Evolutionary conservation across 2,329 filamentous ascomycete species (phyloP), one percentile per base, ranked within the genome.

Genomic region (Neopestalotiopsis sp.): DNA sequence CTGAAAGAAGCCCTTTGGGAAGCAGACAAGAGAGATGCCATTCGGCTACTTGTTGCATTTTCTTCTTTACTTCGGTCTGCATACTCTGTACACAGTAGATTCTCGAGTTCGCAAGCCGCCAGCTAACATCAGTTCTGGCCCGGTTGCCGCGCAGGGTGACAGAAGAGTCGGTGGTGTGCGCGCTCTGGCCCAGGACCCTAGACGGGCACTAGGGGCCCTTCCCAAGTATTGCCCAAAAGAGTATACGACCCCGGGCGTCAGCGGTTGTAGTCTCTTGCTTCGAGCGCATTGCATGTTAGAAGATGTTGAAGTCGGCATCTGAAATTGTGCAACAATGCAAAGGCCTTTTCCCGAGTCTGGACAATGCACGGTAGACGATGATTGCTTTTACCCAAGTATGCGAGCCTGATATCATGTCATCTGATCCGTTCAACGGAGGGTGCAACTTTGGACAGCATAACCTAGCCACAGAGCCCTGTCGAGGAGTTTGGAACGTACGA

Each of bases 111-210:
- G 45, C n/a, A n/a, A 10, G 20, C 45, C 45, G 45, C 45, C 17
- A 53, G 65, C 65, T 56, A 56, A 56, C 65, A 59, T 42, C 30
- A 20, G 12, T 13, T 40, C 65, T 45, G 30, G 40, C 10, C 34
- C 56, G 32, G 65, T 45, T 67, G 65, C 65, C 65, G 65, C 65
- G 65, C 34, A 49, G 32, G 49, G 64, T 58, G 6, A 49, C 38
- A 65, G 20, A 38, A n/a, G 9, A 24, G 24, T 13, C 13, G 45
- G 14, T 67, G 53, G 32, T 32, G 56, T 67, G 65, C 17, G 42
- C 28, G 56, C 53, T 59, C 17, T 61, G 34, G 34, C 32, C 14
- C 34, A 24, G 63, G 24, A 20, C 56, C 49, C 40, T n/a, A 17
- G 42, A 24, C 42, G 28, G 32, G 45, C 45, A 45, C 40, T n/a